Evolutionary conservation across 2,329 filamentous ascomycete species (phyloP).

Genomic region (Parastagonospora nodorum): DNA sequence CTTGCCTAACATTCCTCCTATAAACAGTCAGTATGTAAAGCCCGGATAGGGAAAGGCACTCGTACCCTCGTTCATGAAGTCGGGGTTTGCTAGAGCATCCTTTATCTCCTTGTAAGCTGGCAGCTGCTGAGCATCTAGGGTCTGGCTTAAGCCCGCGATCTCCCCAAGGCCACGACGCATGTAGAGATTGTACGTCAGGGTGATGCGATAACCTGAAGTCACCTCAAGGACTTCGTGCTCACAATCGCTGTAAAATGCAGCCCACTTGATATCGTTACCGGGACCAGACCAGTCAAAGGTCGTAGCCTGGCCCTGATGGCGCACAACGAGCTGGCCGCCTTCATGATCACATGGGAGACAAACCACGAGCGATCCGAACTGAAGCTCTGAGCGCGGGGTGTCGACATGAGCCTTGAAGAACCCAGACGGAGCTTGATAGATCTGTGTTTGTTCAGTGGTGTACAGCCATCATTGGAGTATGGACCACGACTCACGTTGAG

Average conservation of each 20-base stretch:
- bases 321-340: constrained; percentile 53
- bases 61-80: constrained; percentile 48
- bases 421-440: constrained; percentile 59
- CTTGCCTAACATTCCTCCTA: constrained; percentile 53
- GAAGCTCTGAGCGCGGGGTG: constrained; percentile 54
- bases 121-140: constrained; percentile 41
- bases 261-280: constrained; percentile 48
- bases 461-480: not conserved
- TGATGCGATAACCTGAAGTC: constrained; percentile 56
- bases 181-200: constrained; percentile 64
- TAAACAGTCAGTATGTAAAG: not conserved
- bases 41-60: constrained; percentile 4
- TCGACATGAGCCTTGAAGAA: constrained; percentile 60
- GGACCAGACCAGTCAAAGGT: constrained; percentile 50
- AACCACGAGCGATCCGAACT: constrained; percentile 62
- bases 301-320: constrained; percentile 45
- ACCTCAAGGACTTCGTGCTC: constrained; percentile 60
- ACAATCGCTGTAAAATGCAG: constrained; percentile 59
- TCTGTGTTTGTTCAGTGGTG: constrained; percentile 34
- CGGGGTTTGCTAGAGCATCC: constrained; percentile 32
- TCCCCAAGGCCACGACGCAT: constrained; percentile 44
- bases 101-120: constrained; percentile 45
- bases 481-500: constrained; percentile 51
- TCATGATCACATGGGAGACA: constrained; percentile 51
- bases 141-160: constrained; percentile 19